Conservation (phyloP, 176 grass and related monocot genomes). For the Juncus inflexus region DNA sequence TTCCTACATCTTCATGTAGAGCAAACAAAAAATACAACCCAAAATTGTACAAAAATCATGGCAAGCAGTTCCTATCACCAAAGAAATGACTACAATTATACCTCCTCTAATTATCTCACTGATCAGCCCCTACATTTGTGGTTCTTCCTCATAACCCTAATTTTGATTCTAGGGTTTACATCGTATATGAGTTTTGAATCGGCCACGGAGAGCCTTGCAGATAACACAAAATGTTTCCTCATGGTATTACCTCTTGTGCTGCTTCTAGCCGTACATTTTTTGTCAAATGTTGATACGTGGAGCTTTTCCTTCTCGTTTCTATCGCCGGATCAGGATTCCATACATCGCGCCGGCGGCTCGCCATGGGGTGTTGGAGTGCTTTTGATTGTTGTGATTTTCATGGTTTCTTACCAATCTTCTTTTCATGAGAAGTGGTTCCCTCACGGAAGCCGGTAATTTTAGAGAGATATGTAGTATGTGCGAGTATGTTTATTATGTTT, state of each 20-base stretch:
- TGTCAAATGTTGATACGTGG: constrained; percentile 28
- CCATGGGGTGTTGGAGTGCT: constrained; percentile 61
- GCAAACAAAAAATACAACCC: too few species aligned
- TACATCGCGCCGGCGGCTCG: constrained; percentile 60
- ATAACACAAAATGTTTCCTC: constrained; percentile 40
- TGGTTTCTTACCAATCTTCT: constrained; percentile 70
- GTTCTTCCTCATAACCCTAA: constrained; percentile 56
- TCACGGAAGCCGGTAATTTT: constrained; percentile 29
- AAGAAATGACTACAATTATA: constrained; percentile 9
- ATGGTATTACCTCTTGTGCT: constrained; percentile 50
- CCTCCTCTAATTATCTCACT: constrained; percentile 17
- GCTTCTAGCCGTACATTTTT: constrained; percentile 42
- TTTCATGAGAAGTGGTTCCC: constrained; percentile 71
- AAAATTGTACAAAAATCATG: constrained; percentile 15
- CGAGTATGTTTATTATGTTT: too few species aligned
- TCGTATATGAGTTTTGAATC: constrained; percentile 61
- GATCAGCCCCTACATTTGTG: constrained; percentile 55
- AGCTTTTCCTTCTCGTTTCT: constrained; percentile 35
- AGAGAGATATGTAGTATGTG: background rate
- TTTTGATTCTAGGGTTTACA: constrained; percentile 51
- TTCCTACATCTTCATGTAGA: background rate
- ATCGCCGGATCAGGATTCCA: constrained; percentile 44
- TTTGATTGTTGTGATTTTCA: constrained; percentile 55
- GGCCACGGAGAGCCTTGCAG: constrained; percentile 36
- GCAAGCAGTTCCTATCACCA: constrained; percentile 16